Evolutionary conservation across 2,329 filamentous ascomycete genomes (phyloP).

Genomic region (Didymella pomorum): DNA sequence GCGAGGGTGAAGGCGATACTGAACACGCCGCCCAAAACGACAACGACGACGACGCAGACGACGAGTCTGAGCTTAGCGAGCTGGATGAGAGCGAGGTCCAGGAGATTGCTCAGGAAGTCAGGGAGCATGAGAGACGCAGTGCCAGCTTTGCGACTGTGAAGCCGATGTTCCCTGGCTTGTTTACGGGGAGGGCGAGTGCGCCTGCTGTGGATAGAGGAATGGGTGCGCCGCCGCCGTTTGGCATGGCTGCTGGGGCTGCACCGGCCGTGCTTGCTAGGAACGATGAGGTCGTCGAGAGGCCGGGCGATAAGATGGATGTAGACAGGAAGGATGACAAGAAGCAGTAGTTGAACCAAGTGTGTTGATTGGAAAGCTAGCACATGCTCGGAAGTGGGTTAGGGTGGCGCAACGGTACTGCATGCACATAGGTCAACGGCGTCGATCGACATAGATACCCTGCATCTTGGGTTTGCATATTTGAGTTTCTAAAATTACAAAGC

Average conservation of each 20-base stretch:
- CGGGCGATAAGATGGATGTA: background rate
- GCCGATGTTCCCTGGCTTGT: constrained; percentile 40
- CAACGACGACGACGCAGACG: constrained; percentile 60
- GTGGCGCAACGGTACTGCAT: background rate
- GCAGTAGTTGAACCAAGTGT: background rate
- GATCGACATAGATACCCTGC: background rate
- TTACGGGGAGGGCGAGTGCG: constrained; percentile 14
- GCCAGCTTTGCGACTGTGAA: constrained; percentile 30
- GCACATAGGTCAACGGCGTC: background rate
- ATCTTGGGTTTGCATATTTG: no score
- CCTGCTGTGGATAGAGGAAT: no score
- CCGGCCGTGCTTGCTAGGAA: background rate
- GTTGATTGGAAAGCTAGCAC: no score
- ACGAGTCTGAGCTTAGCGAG: constrained; percentile 64
- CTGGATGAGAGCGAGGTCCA: constrained; percentile 55
- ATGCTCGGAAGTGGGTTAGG: no score
- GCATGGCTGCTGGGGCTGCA: background rate
- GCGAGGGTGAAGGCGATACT: constrained; percentile 60
- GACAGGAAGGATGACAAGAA: background rate
- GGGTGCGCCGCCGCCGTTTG: background rate
- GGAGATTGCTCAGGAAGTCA: constrained; percentile 41
- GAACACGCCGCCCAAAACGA: constrained; percentile 45
- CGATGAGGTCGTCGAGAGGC: background rate
- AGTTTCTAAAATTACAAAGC: no score
- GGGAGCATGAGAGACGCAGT: constrained; percentile 23